Evolutionary conservation across 2,329 filamentous ascomycete genomes (phyloP).

Genomic region (Sporothrix brasiliensis): DNA sequence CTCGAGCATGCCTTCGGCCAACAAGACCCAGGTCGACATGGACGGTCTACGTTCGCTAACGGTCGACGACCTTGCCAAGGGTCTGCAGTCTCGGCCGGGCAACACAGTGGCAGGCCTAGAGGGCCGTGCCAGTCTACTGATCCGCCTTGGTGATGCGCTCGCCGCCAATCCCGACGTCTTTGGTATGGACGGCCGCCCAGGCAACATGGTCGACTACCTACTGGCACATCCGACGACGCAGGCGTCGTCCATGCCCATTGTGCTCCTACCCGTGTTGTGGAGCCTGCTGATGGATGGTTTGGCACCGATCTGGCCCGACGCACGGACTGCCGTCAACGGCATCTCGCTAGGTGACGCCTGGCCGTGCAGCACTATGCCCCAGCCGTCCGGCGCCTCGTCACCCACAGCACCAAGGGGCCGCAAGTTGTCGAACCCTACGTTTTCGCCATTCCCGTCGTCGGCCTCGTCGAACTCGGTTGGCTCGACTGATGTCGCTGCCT

Average conservation of each 20-base stretch:
- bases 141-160: conserved; percentile 74
- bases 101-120: conserved; percentile 86
- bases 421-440: conserved; percentile 53
- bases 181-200: conserved; percentile 79
- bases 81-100: conserved; percentile 77
- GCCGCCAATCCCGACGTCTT: conserved; percentile 78
- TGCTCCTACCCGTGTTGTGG: conserved; percentile 87
- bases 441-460: conserved; percentile 52
- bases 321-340: conserved; percentile 84
- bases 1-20: conserved; percentile 70
- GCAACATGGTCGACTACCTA: conserved; percentile 96
- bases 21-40: conserved; percentile 89
- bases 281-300: conserved; percentile 85
- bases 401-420: conserved; percentile 5
- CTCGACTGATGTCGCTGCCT: conserved; percentile 55
- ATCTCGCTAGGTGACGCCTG: conserved; percentile 90
- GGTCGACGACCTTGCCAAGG: conserved; percentile 72
- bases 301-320: conserved; percentile 82
- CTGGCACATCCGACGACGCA: conserved; percentile 87
- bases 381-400: conserved; percentile 39
- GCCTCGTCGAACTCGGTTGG: conserved; percentile 39
- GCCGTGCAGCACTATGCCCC: conserved; percentile 82
- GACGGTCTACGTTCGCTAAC: conserved; percentile 75
- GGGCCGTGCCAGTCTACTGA: conserved; percentile 77
- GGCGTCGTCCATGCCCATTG: conserved; percentile 83